Base-by-base conservation (phyloP, 306 rosid genomes). In the Herpetospermum pedunculosum region DNA sequence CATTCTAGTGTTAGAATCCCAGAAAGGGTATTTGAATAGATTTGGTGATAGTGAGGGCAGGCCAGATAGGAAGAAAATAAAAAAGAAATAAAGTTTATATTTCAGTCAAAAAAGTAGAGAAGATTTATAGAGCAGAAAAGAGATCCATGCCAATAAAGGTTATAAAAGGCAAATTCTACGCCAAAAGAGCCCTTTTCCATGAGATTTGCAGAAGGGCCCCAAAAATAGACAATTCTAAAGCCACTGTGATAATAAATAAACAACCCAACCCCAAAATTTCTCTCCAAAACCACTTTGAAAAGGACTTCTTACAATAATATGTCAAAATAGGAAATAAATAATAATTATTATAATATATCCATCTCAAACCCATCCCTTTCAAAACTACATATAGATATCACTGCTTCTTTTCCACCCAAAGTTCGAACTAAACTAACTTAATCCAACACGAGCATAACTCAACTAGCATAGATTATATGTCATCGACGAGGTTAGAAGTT, bases 61-160 rank as follows among this genome's bases (percentile, higher is more conserved):
- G n/a, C 84, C 78, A 85, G 28, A 73, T 53, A 57, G 75, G 73
- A 77, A 75, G 76, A 76, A 40, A 78, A 64, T 75, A 71, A 3
- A 67, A 25, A 68, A 29, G 23, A 40, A 40, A 0, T 9, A 13
- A 21, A 30, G 46, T 55, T 23, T 53, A 2, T n/a, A 0, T 88
- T 48, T 58, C 15, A 88, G 95, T 91, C 89, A 91, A 88, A 88
- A 74, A 74, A 81, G 40, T 14, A 37, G 52, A 37, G 74, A 80
- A 86, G 76, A 81, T 69, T 73, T 80, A 43, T 62, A 74, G 80
- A 77, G 78, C 77, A 72, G 46, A 58, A 79, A 77, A 74, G 79
- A 80, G 73, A 74, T 87, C 69, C 90, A 86, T 83, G 90, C 89
- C 87, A 78, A 83, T 88, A 88, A 91, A 91, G 88, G 86, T 82